Evolutionary conservation across 495 filamentous ascomycete species (phyloP).

Genomic region (Xylona heveae): DNA sequence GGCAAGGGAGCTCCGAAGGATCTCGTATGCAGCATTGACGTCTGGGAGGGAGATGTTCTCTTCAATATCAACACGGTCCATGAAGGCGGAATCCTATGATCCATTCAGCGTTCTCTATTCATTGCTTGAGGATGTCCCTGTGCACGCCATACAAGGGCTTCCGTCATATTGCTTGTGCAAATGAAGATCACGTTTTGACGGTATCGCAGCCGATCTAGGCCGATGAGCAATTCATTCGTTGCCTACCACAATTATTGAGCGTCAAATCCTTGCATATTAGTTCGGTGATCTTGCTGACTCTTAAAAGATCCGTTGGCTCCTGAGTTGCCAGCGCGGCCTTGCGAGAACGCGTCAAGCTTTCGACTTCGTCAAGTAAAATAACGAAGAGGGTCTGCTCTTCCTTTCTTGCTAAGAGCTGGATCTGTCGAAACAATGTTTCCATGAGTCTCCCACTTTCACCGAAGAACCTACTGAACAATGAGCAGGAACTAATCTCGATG

Average conservation of each 20-base stretch:
- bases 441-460: slow-evolving; percentile 34
- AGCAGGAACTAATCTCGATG: slow-evolving; percentile 28
- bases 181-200: slow-evolving; percentile 2
- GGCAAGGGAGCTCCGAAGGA: slow-evolving; percentile 26
- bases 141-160: slow-evolving; percentile 4
- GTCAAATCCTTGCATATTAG: not conserved
- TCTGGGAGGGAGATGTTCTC: slow-evolving; percentile 22
- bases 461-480: slow-evolving; percentile 30
- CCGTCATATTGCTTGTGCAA: slow-evolving; percentile 3
- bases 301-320: slow-evolving; percentile 27
- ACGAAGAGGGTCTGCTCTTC: slow-evolving; percentile 24
- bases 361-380: slow-evolving; percentile 34
- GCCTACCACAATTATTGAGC: slow-evolving; percentile 9
- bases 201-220: slow-evolving; percentile 15
- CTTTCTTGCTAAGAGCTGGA: slow-evolving; percentile 18
- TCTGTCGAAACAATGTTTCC: slow-evolving; percentile 23
- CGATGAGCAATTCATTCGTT: slow-evolving; percentile 16
- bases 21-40: slow-evolving; percentile 22
- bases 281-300: slow-evolving; percentile 12
- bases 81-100: slow-evolving; percentile 23
- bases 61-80: slow-evolving; percentile 33
- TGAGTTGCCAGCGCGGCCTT: slow-evolving; percentile 18
- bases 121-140: slow-evolving; percentile 1
- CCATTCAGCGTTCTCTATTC: not conserved
- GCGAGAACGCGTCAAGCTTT: slow-evolving; percentile 26